Evolutionary conservation across 176 grass and related monocot genomes (phyloP), one percentile per base, ranked within the genome.

Genomic region (Lolium rigidum): DNA sequence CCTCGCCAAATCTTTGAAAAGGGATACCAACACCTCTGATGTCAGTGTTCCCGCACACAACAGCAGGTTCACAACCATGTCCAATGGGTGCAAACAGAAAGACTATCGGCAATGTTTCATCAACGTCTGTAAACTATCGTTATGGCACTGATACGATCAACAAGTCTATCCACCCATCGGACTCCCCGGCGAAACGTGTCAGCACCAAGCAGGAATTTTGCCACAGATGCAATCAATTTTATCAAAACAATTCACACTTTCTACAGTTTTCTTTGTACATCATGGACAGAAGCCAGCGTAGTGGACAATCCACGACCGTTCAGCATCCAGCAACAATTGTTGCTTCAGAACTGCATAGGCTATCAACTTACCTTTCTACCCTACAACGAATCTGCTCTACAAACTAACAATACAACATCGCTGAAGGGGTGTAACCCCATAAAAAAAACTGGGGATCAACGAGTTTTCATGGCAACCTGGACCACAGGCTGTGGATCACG

Each of bases 261-360:
- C 17, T 25, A 87, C 85, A 87, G 39, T 54, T 35, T 44, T 69
- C n/a, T 18, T 44, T 91, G 85, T 91, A 91, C 81, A 91, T 51
- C 75, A 4, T 55, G 73, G 48, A 86, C 22, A 71, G 22, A 67
- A 22, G 22, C 64, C 9, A 39, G 9, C 9, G 46, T 47, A 67
- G 49, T 50, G 61, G 14, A 58, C 54, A 44, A 15, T 12, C 41
- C 41, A 86, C 62, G 75, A 10, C 54, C 4, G 50, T 38, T 62
- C 48, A 28, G 9, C 74, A 83, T 62, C 76, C 47, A 50, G 93
- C 90, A 95, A 95, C 90, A 92, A 92, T 88, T 88, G 90, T 95
- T 95, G 90, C 93, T 80, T 71, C 85, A 20, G 48, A 85, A 77
- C 65, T 88, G 8, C 21, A 67, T 26, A 62, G 3, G 8, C 41